phyloP scores from a whole-genome alignment of 805 yeast species.

The Groenewaldozyma tartarivorans region DNA sequence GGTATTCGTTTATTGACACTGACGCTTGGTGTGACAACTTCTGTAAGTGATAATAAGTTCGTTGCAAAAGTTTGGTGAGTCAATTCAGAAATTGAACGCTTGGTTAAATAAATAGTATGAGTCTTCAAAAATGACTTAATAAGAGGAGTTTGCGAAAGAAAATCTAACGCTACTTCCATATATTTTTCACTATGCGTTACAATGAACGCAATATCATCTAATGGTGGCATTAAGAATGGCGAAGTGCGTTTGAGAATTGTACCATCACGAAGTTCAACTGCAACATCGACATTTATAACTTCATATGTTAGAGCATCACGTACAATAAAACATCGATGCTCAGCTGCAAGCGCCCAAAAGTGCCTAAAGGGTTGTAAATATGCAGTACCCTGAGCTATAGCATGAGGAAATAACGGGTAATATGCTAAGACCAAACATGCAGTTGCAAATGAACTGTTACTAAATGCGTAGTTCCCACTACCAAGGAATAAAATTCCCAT shows the following conservation, averaged over 20 bases:
- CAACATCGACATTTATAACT: conserved; percentile 42
- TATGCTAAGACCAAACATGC: conserved; percentile 65
- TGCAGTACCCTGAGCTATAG: conserved; percentile 36
- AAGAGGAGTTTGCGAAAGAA: conserved; percentile 16
- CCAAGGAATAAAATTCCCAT: conserved; percentile 85
- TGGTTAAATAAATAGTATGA: conserved; percentile 7
- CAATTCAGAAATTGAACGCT: conserved; percentile 5
- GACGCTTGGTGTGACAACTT: no score
- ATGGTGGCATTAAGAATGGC: conserved; percentile 64
- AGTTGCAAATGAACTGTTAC: conserved; percentile 49
- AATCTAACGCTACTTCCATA: conserved; percentile 43
- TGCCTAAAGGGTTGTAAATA: conserved; percentile 80
- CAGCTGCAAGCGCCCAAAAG: conserved; percentile 82
- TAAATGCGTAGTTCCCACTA: conserved; percentile 83
- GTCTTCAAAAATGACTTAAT: conserved; percentile 6
- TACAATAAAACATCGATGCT: conserved; percentile 69
- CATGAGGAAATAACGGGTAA: conserved; percentile 60
- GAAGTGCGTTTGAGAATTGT: conserved; percentile 24
- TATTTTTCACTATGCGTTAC: conserved; percentile 39
- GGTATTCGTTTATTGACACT: no score
- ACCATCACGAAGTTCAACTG: conserved; percentile 33
- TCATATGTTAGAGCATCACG: conserved; percentile 56
- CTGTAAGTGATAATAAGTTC: neutral
- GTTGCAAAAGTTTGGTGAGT: neutral
- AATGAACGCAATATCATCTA: conserved; percentile 40